Evolutionary conservation across 2,329 filamentous ascomycete genomes (phyloP), one percentile per base, ranked within the genome.

Genomic region (Fusarium subtropicale): DNA sequence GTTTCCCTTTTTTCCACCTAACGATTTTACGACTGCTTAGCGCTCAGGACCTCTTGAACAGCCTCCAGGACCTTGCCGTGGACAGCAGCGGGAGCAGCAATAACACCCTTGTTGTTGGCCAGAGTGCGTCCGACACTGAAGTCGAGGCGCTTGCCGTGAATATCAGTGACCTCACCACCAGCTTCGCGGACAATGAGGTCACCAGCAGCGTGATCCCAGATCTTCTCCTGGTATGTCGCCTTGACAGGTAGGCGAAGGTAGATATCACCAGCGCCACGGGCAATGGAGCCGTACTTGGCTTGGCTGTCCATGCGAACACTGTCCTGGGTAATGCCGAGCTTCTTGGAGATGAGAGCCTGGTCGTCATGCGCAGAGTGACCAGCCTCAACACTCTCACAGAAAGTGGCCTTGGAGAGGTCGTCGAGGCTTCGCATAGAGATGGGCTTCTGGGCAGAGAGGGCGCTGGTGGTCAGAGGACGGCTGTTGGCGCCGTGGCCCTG

Each of bases 151-250:
- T 92, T 92, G 74, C 97, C 96, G 66, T 91, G 86, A 41, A 94
- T 91, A 80, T 99, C 97, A 2, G 94, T 97, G 56, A 99, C 95
- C 76, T 92, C 85, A 50, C 96, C 97, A 53, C 96, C 96, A 4
- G 96, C 94, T 82, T 99, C 97, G 60, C 94, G 87, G 41, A 98
- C 96, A 71, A 99, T 94, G 62, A 99, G 82, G 75, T 97, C 94
- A 41, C 96, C 96, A 15, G 95, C 96, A 20, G 96, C 96, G 79
- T 99, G 96, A 78, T 99, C 96, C 96, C 96, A 99, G 73, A 99
- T 99, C 88, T 99, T 99, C 86, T 99, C 96, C 79, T 97, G 90
- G 82, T 99, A 99, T 56, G 91, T 90, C 73, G 91, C 91, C 78
- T 88, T 92, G 64, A 93, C 91, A 5, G 96, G 96, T 61, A 99